phyloP scores from a whole-genome alignment of 805 yeast genomes.

The Lipomyces yamanashiensis region DNA sequence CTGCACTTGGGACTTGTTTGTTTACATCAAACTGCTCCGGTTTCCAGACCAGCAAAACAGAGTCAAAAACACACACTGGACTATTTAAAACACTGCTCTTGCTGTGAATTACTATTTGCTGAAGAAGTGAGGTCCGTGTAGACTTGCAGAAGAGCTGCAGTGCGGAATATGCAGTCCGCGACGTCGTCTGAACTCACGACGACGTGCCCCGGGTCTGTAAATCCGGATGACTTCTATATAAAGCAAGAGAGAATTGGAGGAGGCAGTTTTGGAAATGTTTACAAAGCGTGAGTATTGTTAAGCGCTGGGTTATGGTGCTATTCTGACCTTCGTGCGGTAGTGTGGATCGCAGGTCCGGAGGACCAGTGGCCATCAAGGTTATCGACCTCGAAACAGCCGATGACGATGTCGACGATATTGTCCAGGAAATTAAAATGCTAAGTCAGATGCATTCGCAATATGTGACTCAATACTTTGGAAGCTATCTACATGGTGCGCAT shows the following conservation, averaged over 20 bases:
- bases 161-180: conserved; percentile 2
- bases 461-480: conserved; percentile 68
- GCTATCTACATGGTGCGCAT: conserved; percentile 65
- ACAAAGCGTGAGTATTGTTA: conserved; percentile 53
- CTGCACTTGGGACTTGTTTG: background rate
- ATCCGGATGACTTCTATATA: conserved; percentile 31
- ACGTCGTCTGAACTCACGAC: conserved; percentile 4
- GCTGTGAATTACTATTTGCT: too few species aligned
- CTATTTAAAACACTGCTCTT: too few species aligned
- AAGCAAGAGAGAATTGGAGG: conserved; percentile 64
- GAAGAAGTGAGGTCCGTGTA: too few species aligned
- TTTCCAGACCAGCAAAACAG: too few species aligned
- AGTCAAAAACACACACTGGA: too few species aligned
- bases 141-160: background rate
- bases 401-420: conserved; percentile 71
- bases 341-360: conserved; percentile 45
- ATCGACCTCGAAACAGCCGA: conserved; percentile 77
- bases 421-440: conserved; percentile 79
- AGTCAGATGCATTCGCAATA: conserved; percentile 66
- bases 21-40: background rate
- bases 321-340: conserved; percentile 3
- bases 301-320: background rate
- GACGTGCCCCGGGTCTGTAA: conserved; percentile 8
- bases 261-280: conserved; percentile 89
- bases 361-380: conserved; percentile 81